Evolutionary conservation across 1,139 yeast species (phyloP).

Genomic region (Pichia sp.): DNA sequence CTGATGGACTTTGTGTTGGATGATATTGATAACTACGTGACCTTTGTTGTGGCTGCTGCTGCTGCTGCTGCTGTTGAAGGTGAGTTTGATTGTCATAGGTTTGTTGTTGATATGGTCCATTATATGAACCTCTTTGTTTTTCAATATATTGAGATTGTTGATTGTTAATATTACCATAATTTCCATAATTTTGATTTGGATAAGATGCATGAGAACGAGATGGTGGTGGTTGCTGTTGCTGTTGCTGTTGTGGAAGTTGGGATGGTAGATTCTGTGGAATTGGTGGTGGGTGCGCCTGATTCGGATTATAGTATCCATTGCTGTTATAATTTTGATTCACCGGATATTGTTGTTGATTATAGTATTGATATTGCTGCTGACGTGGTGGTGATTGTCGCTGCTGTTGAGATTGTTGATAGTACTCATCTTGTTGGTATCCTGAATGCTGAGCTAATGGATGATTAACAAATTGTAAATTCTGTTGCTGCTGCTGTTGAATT

Average conservation of each 20-base stretch:
- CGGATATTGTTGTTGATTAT: background rate
- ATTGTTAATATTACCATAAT: background rate
- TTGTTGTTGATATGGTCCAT: background rate
- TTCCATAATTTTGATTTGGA: background rate
- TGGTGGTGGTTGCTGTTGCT: background rate
- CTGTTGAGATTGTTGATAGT: background rate
- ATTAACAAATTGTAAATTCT: slow-evolving; percentile 1
- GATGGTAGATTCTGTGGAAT: background rate
- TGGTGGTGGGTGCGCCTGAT: slow-evolving; percentile 1
- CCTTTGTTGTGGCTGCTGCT: slow-evolving; percentile 1
- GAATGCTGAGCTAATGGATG: slow-evolving; percentile 3
- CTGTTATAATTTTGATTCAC: background rate
- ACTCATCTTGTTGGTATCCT: background rate
- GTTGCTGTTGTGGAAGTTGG: no score
- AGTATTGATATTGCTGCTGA: background rate
- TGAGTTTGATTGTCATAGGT: no score
- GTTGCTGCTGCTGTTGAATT: slow-evolving; percentile 1
- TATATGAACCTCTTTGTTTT: slow-evolving; percentile 1
- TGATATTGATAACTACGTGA: slow-evolving; percentile 2
- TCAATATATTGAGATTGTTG: background rate
- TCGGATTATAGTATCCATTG: background rate
- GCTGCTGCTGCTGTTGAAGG: slow-evolving; percentile 8
- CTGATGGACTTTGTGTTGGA: background rate
- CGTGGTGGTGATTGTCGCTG: background rate
- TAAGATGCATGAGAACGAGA: background rate